These are phyloP conservation scores for Euphorbia tirucalli DNA, from an alignment of 345 rosid species.

Conservation along the genomic window DNA sequence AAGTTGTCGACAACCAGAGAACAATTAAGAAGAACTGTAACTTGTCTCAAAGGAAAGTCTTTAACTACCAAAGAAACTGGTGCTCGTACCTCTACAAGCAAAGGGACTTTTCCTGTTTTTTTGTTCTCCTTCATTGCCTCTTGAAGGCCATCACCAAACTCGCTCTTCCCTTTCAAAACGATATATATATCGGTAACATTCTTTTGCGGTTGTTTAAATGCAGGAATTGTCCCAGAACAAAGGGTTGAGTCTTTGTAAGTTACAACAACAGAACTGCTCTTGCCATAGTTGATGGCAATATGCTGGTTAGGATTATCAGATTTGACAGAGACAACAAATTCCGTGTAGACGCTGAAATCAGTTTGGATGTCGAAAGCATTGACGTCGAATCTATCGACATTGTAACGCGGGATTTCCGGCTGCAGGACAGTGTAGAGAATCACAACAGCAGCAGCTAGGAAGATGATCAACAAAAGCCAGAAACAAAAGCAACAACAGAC, in stretches of 20 bases:
- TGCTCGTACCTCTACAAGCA: slow-evolving; percentile 36
- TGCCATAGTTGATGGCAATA: slow-evolving; percentile 39
- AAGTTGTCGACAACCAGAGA: slow-evolving; percentile 48
- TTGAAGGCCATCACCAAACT: slow-evolving; percentile 38
- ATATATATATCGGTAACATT: slow-evolving; percentile 32
- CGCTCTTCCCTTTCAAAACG: slow-evolving; percentile 37
- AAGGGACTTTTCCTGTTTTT: slow-evolving; percentile 41
- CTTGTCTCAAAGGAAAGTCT: slow-evolving; percentile 28
- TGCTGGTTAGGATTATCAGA: slow-evolving; percentile 41
- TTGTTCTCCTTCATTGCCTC: slow-evolving; percentile 29
- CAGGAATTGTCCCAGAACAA: slow-evolving; percentile 46
- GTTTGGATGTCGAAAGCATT: slow-evolving; percentile 28
- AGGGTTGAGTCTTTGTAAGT: slow-evolving; percentile 26
- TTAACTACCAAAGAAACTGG: slow-evolving; percentile 34
- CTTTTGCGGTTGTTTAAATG: slow-evolving; percentile 37
- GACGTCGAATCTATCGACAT: slow-evolving; percentile 31
- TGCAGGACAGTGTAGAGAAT: slow-evolving; percentile 23
- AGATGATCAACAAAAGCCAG: slow-evolving; percentile 34
- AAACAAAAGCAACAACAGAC: slow-evolving; percentile 46
- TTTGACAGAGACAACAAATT: slow-evolving; percentile 37
- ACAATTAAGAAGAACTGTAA: slow-evolving; percentile 35
- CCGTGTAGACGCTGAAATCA: slow-evolving; percentile 39
- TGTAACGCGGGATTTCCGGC: slow-evolving; percentile 43
- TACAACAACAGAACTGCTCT: slow-evolving; percentile 37
- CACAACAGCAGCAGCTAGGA: slow-evolving; percentile 19